Evolutionary conservation across 2,329 filamentous ascomycete species (phyloP).

Genomic region (Aspergillus aculeatinus): DNA sequence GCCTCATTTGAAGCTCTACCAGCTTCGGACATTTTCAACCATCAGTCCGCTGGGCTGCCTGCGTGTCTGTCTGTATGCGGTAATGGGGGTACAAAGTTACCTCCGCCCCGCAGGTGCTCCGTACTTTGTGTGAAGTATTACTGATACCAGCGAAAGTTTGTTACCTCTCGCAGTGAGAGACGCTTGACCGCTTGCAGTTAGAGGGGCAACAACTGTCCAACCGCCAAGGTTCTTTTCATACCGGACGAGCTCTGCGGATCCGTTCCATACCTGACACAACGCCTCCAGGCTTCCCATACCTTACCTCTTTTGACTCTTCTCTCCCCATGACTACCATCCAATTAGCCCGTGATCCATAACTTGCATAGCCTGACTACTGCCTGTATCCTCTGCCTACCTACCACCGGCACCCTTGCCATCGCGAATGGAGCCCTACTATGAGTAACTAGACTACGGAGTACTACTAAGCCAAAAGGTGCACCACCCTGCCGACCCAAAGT

Average conservation of each 20-base stretch:
- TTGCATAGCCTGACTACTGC: neutral
- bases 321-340: neutral
- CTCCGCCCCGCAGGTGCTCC: neutral
- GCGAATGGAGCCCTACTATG: neutral
- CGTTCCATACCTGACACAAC: conserved; percentile 2
- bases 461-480: neutral
- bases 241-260: conserved; percentile 5
- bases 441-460: too few relatives aligned
- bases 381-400: neutral
- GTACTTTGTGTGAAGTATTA: conserved; percentile 2
- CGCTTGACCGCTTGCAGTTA: conserved; percentile 10
- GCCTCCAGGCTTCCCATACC: neutral
- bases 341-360: neutral
- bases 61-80: neutral
- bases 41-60: neutral
- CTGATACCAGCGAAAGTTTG: neutral
- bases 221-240: conserved; percentile 11
- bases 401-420: conserved; percentile 5
- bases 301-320: neutral
- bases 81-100: neutral
- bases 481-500: conserved; percentile 3
- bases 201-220: conserved; percentile 12
- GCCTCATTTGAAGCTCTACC: neutral
- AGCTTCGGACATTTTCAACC: neutral
- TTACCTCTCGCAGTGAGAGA: neutral